Evolutionary conservation across 257 asterid genomes (phyloP).

Genomic region (Verbascum thapsus): DNA sequence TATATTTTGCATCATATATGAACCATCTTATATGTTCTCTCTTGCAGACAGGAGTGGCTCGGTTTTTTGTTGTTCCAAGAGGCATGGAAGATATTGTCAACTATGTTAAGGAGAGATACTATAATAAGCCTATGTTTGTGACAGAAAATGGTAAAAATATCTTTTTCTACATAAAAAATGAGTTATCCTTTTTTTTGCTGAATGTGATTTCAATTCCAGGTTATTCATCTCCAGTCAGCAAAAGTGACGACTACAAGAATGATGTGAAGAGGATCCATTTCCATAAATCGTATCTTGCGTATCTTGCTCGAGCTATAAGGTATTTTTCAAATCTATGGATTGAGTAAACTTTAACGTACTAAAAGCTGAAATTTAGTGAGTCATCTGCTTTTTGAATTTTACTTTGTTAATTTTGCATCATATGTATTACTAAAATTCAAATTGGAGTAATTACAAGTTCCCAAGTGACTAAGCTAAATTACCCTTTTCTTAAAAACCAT

Average conservation of each 20-base stretch:
- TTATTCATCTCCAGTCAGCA: conserved; percentile 47
- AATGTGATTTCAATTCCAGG: conserved; percentile 44
- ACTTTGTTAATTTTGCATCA: background rate
- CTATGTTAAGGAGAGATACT: conserved; percentile 61
- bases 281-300: conserved; percentile 59
- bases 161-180: background rate
- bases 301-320: conserved; percentile 70
- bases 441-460: too few species aligned
- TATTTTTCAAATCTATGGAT: conserved; percentile 16
- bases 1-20: background rate
- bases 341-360: background rate
- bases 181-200: background rate
- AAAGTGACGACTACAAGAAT: conserved; percentile 32
- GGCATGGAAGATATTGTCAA: conserved; percentile 63
- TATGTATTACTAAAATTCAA: too few species aligned
- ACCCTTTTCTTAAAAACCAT: too few species aligned
- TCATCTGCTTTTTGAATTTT: background rate
- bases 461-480: too few species aligned
- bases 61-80: conserved; percentile 56
- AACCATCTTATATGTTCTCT: background rate
- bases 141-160: conserved; percentile 65
- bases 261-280: conserved; percentile 55
- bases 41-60: conserved; percentile 53
- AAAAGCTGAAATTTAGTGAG: background rate
- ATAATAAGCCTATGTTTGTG: conserved; percentile 63